Base-by-base conservation (phyloP, 805 yeast species). In the Cyberlindnera maclurae region DNA sequence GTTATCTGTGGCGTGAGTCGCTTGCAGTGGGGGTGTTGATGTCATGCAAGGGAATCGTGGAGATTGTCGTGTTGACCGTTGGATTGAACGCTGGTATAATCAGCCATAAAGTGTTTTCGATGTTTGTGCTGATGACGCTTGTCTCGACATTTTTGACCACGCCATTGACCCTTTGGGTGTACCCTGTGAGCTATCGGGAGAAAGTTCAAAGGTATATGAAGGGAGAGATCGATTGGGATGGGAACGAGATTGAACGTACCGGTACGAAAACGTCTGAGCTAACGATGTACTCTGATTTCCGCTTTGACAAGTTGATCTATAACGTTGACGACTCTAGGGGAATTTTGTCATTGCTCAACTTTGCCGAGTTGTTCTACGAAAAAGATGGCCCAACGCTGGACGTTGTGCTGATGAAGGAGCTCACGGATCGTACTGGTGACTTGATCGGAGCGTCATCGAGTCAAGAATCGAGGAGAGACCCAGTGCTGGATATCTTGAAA, bases 21-120 rank as follows among this genome's bases (percentile, higher is more conserved):
- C 56, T 78, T 27, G 68, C 89, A 3, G 90, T 82, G 29, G 95
- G 94, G 38, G 72, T 82, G 17, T 65, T 84, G 49, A 84, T 84
- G 93, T 82, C 90, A 6, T 84, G 95, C 68, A 84, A 84, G 59
- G 95, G 95, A 59, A 82, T 83, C 46, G 93, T 83, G 17, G 94
- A 83, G 59, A 79, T 83, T 55, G 89, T 83, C 31, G 93, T 83
- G 15, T 65, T 83, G 46, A 77, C 75, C 31, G 77, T 81, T 17
- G 95, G 95, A 35, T 66, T 82, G 39, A 77, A 73, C 44, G 82
- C 93, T 5, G 73, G 74, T 0, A 84, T 84, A 38, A 75, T 84
- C 36, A 65, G 77, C 4, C 68, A 70, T 40, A 76, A 73, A 44
- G 77, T 79, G 2, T 84, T 75, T 56, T 79, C 89, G 13, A 84